Base-by-base conservation (phyloP, 2,329 filamentous ascomycete genomes). In the Chaetomium strumarium region DNA sequence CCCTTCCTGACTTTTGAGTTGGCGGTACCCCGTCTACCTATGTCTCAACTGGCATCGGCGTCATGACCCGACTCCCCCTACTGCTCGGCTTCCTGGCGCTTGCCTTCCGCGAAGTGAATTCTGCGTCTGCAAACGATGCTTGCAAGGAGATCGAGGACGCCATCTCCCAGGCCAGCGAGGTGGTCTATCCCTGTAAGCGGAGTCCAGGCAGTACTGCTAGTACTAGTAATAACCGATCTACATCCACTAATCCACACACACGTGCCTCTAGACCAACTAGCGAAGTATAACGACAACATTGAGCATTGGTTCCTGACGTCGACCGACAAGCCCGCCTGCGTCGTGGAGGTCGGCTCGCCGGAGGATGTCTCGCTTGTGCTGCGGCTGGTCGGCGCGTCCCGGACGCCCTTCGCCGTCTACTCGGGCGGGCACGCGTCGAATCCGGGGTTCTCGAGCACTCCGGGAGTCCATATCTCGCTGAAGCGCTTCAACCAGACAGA, bases 301-400 rank as follows among this genome's bases (percentile, higher is more conserved):
- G 13, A 55, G 4, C 65, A 67, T 47, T 67, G 62, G 58, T 63
- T 66, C 53, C 47, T 49, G 1, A 65, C 65, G 2, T 66, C 64
- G 1, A 58, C 46, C 4, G 52, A 66, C 13, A 57, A 34, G 2
- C 54, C 66, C 6, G 45, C 55, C 0, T 67, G 66, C 39, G 63
- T 65, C n/a, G 55, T 66, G 17, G 55, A 65, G 38, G 59, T 59
- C 7, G 60, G 49, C 0, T 58, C 56, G 1, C 53, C 57, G 1
- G 39, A 55, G 9, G 64, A 67, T 53, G 55, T 66, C 1, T 60
- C 65, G 3, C 45, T 24, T 1, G 59, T 59, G 6, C 41, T 68
- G 16, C 49, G 61, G 40, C 58, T 64, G 5, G 52, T 68, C 33
- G 60, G 53, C 8, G 44, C 48, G 1, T 55, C 59, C 0, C 44